Base-by-base conservation (phyloP, 306 rosid species). In the Cicer chorassanicum region DNA sequence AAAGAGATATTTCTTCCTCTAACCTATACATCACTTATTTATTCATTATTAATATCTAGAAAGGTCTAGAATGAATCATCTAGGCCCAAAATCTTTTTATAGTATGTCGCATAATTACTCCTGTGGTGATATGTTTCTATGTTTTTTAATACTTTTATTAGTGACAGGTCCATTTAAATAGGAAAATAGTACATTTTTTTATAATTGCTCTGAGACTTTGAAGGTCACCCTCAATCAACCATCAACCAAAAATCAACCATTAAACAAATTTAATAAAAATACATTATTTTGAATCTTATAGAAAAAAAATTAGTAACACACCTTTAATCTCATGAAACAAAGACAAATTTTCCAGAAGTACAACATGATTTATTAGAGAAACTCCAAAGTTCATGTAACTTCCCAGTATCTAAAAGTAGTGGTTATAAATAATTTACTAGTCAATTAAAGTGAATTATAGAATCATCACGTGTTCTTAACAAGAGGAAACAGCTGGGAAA, bases 401-500 rank as follows among this genome's bases (percentile, higher is more conserved):
- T 38, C 54, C 48, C 1, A 0, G 46, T 48, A 12, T 7, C 61
- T 62, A 36, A 74, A 80, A 68, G n/a, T 42, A 53, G 55, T 75
- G 65, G 77, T 42, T 63, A 34, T 24, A 10, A 69, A 70, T 11
- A 62, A 41, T 80, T 72, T 44, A 65, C 48, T 7, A n/a, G 53
- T 80, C 65, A 69, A 36, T 42, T 57, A 8, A 3, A 1, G 40
- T 75, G 69, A 76, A 39, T 29, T 29, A 16, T 9, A 63, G 76
- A 44, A 24, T 4, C 59, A 70, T 41, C 78, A 46, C 65, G 9
- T 46, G 79, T 72, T 46, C 55, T 16, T 9, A 77, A 76, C 49
- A 29, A 72, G 75, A 77, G 75, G 53, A 86, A 73, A 51, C 53
- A 34, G 70, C 77, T 45, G 77, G 74, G 63, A 46, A 41, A n/a